Percentiles rank a stretch among this genome's conserved stretches.
Evolutionary conservation across 1,139 yeast genomes (phyloP).

Genomic region (Meyerozyma athensensis): DNA sequence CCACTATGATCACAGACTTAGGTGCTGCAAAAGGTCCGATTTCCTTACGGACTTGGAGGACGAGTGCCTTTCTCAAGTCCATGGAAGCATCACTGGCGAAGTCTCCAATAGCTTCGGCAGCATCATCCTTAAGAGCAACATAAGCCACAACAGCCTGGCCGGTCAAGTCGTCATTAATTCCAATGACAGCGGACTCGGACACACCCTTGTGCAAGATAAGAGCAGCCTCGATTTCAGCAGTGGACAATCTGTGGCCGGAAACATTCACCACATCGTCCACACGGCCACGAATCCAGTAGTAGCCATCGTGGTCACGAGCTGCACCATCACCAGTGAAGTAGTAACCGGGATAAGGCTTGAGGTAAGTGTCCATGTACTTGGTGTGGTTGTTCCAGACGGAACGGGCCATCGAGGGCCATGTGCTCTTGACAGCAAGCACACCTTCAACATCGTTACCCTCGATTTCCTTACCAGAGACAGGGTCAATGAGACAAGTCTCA

Average conservation of each 20-base stretch:
- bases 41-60: conserved; percentile 84
- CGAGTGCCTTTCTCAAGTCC: conserved; percentile 74
- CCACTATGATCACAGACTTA: conserved; percentile 79
- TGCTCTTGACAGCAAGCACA: conserved; percentile 78
- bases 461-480: conserved; percentile 80
- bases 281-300: conserved; percentile 97
- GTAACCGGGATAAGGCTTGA: conserved; percentile 93
- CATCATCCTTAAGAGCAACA: conserved; percentile 72
- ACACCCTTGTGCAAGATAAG: conserved; percentile 75
- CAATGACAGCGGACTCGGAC: conserved; percentile 93
- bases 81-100: conserved; percentile 46
- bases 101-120: conserved; percentile 37
- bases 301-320: conserved; percentile 95
- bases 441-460: conserved; percentile 93
- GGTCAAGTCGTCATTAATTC: conserved; percentile 89
- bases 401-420: conserved; percentile 99
- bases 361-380: conserved; percentile 88
- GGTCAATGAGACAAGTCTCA: conserved; percentile 85
- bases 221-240: conserved; percentile 96
- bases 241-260: conserved; percentile 94
- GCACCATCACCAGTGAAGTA: conserved; percentile 99
- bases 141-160: conserved; percentile 97
- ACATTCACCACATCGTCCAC: conserved; percentile 98
- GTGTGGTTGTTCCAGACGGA: conserved; percentile 89
- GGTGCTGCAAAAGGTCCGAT: conserved; percentile 99